phyloP scores from a whole-genome alignment of 495 filamentous ascomycete species.

The Aspergillus affinis region DNA sequence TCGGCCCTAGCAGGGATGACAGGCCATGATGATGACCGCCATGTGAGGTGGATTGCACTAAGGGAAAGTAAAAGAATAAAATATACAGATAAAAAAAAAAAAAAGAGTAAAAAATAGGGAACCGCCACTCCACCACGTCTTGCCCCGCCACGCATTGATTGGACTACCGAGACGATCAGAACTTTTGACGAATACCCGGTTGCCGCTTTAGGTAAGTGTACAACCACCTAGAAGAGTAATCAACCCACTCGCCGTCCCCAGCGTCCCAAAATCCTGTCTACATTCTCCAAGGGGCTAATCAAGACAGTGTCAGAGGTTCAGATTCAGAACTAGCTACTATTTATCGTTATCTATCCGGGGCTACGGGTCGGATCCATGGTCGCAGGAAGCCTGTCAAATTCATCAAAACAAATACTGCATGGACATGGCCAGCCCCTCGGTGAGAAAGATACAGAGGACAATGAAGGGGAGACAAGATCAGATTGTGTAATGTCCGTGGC shows the following conservation, averaged over 20 bases:
- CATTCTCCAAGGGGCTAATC: not conserved
- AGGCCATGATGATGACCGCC: not conserved
- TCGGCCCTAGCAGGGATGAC: not conserved
- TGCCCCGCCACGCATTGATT: not conserved
- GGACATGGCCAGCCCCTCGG: too few species aligned
- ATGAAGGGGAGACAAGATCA: not conserved
- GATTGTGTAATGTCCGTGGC: not conserved
- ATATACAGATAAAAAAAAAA: too few species aligned
- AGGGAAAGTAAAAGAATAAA: conserved; percentile 5
- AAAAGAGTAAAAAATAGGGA: not conserved
- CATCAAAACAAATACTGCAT: not conserved
- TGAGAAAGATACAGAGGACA: not conserved
- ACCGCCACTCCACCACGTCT: too few species aligned
- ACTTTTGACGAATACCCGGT: not conserved
- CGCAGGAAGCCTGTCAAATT: conserved; percentile 6
- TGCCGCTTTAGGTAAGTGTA: not conserved
- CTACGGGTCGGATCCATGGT: conserved; percentile 15
- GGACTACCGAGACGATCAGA: not conserved
- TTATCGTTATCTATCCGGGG: conserved; percentile 13
- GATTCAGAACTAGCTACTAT: conserved; percentile 1
- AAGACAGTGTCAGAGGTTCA: too few species aligned
- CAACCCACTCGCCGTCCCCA: not conserved
- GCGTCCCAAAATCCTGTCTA: not conserved
- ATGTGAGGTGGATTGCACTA: not conserved
- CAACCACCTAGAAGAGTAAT: not conserved